A percentile compares a stretch with the other conserved stretches of the same genome.
phyloP scores from a whole-genome alignment of 495 filamentous ascomycete species.

The Choiromyces venosus region DNA sequence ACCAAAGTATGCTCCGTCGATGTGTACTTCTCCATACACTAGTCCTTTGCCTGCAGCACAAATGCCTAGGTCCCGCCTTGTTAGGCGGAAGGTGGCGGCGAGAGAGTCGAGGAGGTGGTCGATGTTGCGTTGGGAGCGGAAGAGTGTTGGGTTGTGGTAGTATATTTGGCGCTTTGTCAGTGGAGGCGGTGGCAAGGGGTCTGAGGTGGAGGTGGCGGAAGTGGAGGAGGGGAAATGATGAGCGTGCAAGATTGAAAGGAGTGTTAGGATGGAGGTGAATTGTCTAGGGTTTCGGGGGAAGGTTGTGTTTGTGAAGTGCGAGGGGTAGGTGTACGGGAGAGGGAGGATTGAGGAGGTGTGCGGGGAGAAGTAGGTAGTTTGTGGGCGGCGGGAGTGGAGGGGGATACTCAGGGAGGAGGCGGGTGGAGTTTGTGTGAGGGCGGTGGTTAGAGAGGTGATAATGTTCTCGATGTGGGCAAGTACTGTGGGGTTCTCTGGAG shows the following conservation, averaged over 20 bases:
- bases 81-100: slow-evolving; percentile 66
- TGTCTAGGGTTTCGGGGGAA: slow-evolving; percentile 21
- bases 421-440: slow-evolving; percentile 9
- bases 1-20: slow-evolving; percentile 21
- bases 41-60: slow-evolving; percentile 72
- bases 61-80: slow-evolving; percentile 60
- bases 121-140: slow-evolving; percentile 67
- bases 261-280: slow-evolving; percentile 28
- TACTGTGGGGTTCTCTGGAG: neutral
- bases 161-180: slow-evolving; percentile 64
- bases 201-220: too few relatives aligned
- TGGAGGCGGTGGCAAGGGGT: neutral
- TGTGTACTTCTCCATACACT: slow-evolving; percentile 52
- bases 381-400: slow-evolving; percentile 16
- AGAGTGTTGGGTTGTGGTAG: slow-evolving; percentile 77
- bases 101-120: slow-evolving; percentile 78
- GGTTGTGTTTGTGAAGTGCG: slow-evolving; percentile 5
- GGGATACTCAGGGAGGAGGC: slow-evolving; percentile 11
- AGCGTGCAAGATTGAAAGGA: slow-evolving; percentile 24
- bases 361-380: slow-evolving; percentile 10
- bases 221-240: slow-evolving; percentile 39
- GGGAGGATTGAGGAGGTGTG: slow-evolving; percentile 13
- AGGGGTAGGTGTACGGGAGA: neutral
- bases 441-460: slow-evolving; percentile 10
- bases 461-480: slow-evolving; percentile 23